phyloP scores from a whole-genome alignment of 2,329 filamentous ascomycete genomes.

The Hymenoscyphus occultus region DNA sequence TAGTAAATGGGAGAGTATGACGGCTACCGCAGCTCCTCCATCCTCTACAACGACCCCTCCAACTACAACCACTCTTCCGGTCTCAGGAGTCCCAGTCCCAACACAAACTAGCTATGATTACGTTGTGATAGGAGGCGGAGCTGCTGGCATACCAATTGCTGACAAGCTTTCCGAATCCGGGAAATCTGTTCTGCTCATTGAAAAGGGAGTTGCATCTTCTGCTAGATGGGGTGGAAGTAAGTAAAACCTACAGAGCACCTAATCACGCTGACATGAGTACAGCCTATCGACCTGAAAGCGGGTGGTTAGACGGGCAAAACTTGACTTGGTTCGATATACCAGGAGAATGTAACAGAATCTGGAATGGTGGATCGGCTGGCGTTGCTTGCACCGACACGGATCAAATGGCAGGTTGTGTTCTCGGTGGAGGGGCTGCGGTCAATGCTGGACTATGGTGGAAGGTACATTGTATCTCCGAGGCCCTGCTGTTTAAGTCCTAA shows the following conservation, averaged over 20 bases:
- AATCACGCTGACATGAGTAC: constrained; percentile 10
- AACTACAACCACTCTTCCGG: constrained; percentile 46
- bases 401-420: constrained; percentile 69
- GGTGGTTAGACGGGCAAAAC: constrained; percentile 59
- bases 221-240: constrained; percentile 59
- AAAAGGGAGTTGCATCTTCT: constrained; percentile 59
- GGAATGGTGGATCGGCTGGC: constrained; percentile 33
- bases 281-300: constrained; percentile 38
- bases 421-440: constrained; percentile 55
- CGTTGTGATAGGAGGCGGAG: constrained; percentile 53
- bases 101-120: constrained; percentile 50
- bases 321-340: constrained; percentile 71
- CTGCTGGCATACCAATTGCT: constrained; percentile 54
- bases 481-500: constrained; percentile 17
- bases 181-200: constrained; percentile 61
- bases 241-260: constrained; percentile 10
- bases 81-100: constrained; percentile 44
- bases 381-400: constrained; percentile 68
- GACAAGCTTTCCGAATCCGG: constrained; percentile 59
- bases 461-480: constrained; percentile 33
- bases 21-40: constrained; percentile 30
- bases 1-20: constrained; percentile 33
- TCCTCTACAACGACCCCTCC: constrained; percentile 33
- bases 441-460: constrained; percentile 70
- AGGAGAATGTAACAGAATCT: constrained; percentile 67